phyloP scores from a whole-genome alignment of 2,329 filamentous ascomycete genomes.

The Claviceps spartinae region DNA sequence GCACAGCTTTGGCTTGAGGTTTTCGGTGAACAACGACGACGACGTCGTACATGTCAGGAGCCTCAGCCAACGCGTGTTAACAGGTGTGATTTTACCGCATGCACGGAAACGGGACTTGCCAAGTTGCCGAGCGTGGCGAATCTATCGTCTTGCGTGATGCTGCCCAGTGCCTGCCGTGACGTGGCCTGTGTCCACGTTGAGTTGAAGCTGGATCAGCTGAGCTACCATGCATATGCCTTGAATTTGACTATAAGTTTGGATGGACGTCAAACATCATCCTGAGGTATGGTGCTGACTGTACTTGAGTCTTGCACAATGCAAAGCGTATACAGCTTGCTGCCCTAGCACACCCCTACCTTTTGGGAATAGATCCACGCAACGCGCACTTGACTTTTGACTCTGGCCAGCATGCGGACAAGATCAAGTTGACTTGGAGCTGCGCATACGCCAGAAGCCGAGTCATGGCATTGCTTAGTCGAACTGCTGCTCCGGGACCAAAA shows the following conservation, averaged over 20 bases:
- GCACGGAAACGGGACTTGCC: background rate
- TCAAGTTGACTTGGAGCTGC: no score
- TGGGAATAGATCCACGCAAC: no score
- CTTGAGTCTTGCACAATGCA: no score
- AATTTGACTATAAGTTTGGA: constrained; percentile 1
- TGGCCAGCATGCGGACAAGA: no score
- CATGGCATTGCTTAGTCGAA: no score
- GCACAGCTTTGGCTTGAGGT: background rate
- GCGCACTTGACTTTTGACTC: no score
- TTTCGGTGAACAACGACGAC: constrained; percentile 4
- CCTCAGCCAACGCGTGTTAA: background rate
- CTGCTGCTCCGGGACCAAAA: no score
- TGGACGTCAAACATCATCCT: background rate
- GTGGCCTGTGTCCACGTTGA: background rate
- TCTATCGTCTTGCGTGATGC: background rate
- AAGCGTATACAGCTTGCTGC: no score
- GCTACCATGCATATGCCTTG: background rate
- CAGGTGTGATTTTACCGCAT: background rate
- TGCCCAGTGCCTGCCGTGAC: background rate
- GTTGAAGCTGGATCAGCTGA: background rate
- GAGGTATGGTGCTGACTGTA: background rate
- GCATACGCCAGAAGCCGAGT: no score
- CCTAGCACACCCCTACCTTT: no score
- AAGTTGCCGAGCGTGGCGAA: background rate
- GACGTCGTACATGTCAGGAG: constrained; percentile 10